These are phyloP conservation scores for Globisporangium takayamanum DNA, from an alignment of 352 stramenopile species.

Conservation along the genomic window DNA sequence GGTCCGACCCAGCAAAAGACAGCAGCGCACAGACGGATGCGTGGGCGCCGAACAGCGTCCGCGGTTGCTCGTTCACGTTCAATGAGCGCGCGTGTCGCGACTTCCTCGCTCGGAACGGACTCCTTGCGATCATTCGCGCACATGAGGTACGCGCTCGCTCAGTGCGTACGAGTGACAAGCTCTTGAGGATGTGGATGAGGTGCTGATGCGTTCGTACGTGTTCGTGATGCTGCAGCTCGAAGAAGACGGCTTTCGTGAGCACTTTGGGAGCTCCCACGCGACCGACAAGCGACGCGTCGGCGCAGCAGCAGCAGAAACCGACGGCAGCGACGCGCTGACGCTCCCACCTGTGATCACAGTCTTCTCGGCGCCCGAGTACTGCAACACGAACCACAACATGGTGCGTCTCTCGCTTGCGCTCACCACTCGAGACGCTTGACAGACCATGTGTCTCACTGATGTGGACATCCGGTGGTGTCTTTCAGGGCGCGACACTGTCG, in stretches of 20 bases:
- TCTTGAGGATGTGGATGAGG: neutral
- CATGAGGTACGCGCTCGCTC: constrained; percentile 38
- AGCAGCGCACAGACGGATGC: constrained; percentile 23
- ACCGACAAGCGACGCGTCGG: neutral
- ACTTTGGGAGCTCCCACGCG: constrained; percentile 29
- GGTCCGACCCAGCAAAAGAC: constrained; percentile 97
- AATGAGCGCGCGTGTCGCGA: constrained; percentile 53
- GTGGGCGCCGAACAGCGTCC: constrained; percentile 59
- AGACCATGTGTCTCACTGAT: neutral
- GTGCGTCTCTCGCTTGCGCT: neutral
- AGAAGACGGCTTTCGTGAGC: constrained; percentile 68
- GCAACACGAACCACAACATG: constrained; percentile 79
- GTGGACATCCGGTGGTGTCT: neutral
- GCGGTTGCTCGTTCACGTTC: constrained; percentile 81
- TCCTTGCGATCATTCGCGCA: constrained; percentile 68
- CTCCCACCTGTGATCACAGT: constrained; percentile 68
- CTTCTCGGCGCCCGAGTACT: constrained; percentile 83
- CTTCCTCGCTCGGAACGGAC: constrained; percentile 59
- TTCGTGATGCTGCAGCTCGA: constrained; percentile 28
- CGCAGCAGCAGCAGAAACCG: constrained; percentile 6
- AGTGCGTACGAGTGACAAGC: neutral
- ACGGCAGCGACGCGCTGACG: constrained; percentile 13
- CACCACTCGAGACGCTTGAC: neutral
- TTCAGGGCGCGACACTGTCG: constrained; percentile 53
- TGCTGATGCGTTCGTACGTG: neutral